Evolutionary conservation across 768 basidiomycete genomes (phyloP), one percentile per base, ranked within the genome.

Genomic region (Amanita jacksonii): DNA sequence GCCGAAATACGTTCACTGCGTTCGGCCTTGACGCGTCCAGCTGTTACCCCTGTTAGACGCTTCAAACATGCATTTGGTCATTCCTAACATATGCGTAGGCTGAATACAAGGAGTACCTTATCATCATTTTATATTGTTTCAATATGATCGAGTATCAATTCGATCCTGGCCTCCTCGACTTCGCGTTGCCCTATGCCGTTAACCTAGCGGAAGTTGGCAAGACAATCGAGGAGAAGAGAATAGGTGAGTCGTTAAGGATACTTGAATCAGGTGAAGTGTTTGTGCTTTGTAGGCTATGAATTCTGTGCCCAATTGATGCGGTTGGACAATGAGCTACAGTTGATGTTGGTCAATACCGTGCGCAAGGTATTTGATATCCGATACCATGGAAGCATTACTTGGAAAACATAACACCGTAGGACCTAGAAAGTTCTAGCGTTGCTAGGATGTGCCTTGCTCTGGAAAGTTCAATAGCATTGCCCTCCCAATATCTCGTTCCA

Each of bases 291-390:
- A 91, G 87, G 86, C 9, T 90, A 90, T 62, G 60, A 81, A 5
- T 89, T 86, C 56, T 89, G 87, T 54, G 60, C 70, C 42, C 77
- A 84, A 55, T 59, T 85, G 16, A 86, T 91, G 78, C 74, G 77
- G 30, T 53, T 64, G 6, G 59, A 70, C 28, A 77, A 88, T 54
- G 85, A 88, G 48, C 65, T 89, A 24, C 73, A 77, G 40, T 65
- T 92, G 18, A 88, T 92, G 82, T 70, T 90, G 16, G 79, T 91
- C 46, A 92, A 92, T 52, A 89, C 88, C 4, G 57, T 89, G 25
- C 78, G 86, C 49, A 91, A 91, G 72, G 88, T 79, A 52, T 45
- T 57, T 34, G 5, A 22, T 27, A 4, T 5, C 25, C n/a, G 10
- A 2, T 10, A 13, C 30, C 18, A 22, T 24, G 5, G 16, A 22